Percentiles rank a stretch among this genome's conserved stretches.
Conservation (phyloP, 345 rosid species). For the Reutealis trisperma region DNA sequence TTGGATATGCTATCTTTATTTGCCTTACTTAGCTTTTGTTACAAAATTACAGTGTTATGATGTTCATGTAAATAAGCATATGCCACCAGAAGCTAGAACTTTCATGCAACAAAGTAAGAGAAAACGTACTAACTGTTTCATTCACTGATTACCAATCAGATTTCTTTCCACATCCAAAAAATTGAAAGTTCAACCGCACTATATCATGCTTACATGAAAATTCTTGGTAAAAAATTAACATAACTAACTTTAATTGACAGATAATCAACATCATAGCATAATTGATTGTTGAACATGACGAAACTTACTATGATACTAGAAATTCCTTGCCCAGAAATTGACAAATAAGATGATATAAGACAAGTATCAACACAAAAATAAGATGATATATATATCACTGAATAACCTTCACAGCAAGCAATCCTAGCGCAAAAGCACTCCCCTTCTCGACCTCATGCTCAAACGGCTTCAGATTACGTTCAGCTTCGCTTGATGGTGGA, state of each 20-base stretch:
- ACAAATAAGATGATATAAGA: not conserved
- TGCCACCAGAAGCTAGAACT: not conserved
- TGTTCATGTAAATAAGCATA: not conserved
- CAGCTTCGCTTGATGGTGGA: slow-evolving; percentile 64
- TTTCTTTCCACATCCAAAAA: not conserved
- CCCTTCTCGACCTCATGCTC: slow-evolving; percentile 99
- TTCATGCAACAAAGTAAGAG: not conserved
- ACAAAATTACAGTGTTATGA: not conserved
- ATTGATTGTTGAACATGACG: not conserved
- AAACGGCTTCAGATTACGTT: slow-evolving; percentile 53
- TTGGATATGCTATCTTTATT: not conserved
- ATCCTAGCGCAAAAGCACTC: slow-evolving; percentile 94
- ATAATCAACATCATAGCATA: not conserved
- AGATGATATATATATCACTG: not conserved
- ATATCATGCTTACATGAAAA: not conserved
- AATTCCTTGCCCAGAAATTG: not conserved
- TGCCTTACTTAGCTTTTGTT: not conserved
- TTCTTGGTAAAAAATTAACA: not conserved
- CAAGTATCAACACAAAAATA: slow-evolving; percentile 10
- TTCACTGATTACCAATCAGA: not conserved
- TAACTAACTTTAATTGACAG: not conserved
- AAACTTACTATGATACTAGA: not conserved
- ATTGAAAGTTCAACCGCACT: not conserved
- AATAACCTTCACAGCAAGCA: slow-evolving; percentile 89
- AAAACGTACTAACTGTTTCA: not conserved